Base-by-base conservation (phyloP, 1,139 yeast species). In the Protomyces pachydermus region DNA sequence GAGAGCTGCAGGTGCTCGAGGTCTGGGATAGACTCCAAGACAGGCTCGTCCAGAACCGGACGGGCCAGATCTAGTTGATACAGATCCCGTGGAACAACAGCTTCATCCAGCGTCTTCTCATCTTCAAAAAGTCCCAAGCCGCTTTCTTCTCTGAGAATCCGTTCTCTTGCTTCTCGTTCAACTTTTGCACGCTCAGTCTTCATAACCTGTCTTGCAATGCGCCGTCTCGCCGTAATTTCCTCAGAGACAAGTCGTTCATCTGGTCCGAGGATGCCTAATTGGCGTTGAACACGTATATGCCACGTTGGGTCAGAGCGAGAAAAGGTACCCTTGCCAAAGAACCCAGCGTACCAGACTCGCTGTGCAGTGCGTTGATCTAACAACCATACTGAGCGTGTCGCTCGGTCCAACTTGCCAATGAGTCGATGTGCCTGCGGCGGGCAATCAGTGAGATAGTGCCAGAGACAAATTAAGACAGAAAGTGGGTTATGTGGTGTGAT, bases 231-330 rank as follows among this genome's bases (percentile, higher is more conserved):
- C 0, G 97, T 91, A 37, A 91, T 75, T 69, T 88, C 96, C 75
- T 93, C 98, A 63, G 86, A 79, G 10, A 84, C 80, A 64, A 75
- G 65, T 65, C 75, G 67, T 9, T 74, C 75, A 20, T 76, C 77
- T 2, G 74, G 74, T 37, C 78, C 77, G 12, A 78, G 72, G 45
- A 65, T 50, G n/a, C 65, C 80, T 16, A 80, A 75, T 61, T 87
- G 78, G 58, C 87, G 77, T 37, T 80, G 77, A 0, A 89, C 84
- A 64, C 98, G 80, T 14, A 79, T 79, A 55, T 74, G 75, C 98
- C 98, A 93, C 0, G 96, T 84, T 0, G 98, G 97, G 71, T 93
- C 97, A 66, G 96, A 87, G 69, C 99, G 79, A 42, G 96, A 88
- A 60, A 91, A 77, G 3, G 83, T 81, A 1, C 98, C 99, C 71